phyloP scores from a whole-genome alignment of 2,329 filamentous ascomycete genomes.

The Clarireedia hainanense region DNA sequence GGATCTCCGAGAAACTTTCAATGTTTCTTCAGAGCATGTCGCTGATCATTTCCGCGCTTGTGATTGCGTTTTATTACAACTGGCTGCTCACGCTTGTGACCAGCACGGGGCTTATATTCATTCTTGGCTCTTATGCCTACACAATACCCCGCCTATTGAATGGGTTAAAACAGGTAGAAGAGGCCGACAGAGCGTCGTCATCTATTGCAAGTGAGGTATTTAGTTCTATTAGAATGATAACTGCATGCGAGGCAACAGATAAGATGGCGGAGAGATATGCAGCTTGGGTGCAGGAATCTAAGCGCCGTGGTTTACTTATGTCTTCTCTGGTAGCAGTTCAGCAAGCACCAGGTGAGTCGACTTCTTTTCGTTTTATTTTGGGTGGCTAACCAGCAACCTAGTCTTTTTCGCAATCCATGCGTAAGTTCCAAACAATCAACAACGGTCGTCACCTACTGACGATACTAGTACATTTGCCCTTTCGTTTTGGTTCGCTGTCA shows the following conservation, averaged over 20 bases:
- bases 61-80: slow-evolving; percentile 47
- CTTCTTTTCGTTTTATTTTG: not conserved
- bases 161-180: slow-evolving; percentile 36
- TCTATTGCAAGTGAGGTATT: slow-evolving; percentile 55
- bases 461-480: slow-evolving; percentile 45
- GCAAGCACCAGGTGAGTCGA: slow-evolving; percentile 35
- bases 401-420: slow-evolving; percentile 5
- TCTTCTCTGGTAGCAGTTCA: slow-evolving; percentile 33
- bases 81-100: slow-evolving; percentile 54
- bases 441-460: not conserved
- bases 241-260: slow-evolving; percentile 52
- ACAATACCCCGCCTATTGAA: slow-evolving; percentile 50
- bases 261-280: slow-evolving; percentile 46
- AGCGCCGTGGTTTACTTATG: slow-evolving; percentile 22
- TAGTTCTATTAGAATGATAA: slow-evolving; percentile 51
- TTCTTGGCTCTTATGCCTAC: slow-evolving; percentile 41
- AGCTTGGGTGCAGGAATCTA: slow-evolving; percentile 45
- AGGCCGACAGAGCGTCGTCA: slow-evolving; percentile 48
- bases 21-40: slow-evolving; percentile 47
- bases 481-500: slow-evolving; percentile 56
- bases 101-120: slow-evolving; percentile 46
- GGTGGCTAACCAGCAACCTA: not conserved
- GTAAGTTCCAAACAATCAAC: slow-evolving; percentile 5
- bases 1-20: slow-evolving; percentile 54
- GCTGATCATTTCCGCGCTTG: slow-evolving; percentile 44